phyloP scores from a whole-genome alignment of 2,329 filamentous ascomycete species.

The Raffaelea albimanens region DNA sequence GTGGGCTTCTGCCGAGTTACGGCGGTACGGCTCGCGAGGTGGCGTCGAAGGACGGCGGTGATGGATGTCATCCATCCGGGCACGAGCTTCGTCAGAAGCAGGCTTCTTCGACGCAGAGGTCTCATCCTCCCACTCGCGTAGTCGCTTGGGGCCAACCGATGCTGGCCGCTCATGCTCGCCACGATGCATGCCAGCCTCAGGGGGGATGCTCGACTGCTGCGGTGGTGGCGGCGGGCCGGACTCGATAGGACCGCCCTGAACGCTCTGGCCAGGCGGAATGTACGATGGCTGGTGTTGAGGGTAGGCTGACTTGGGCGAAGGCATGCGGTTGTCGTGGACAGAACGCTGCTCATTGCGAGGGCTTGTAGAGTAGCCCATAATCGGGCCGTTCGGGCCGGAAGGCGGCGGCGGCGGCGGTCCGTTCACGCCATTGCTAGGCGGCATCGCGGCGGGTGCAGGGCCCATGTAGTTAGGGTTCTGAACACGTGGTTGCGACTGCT shows the following conservation, averaged over 20 bases:
- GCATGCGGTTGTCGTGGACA: constrained; percentile 72
- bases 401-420: constrained; percentile 38
- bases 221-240: constrained; percentile 45
- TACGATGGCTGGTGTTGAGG: constrained; percentile 65
- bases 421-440: constrained; percentile 28
- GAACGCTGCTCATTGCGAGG: constrained; percentile 77
- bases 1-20: constrained; percentile 65
- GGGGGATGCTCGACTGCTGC: constrained; percentile 38
- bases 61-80: constrained; percentile 74
- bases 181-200: constrained; percentile 56
- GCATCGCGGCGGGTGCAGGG: constrained; percentile 35
- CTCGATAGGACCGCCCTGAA: constrained; percentile 47
- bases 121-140: constrained; percentile 89
- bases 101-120: constrained; percentile 71
- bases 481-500: constrained; percentile 36
- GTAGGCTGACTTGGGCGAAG: constrained; percentile 85
- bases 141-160: constrained; percentile 73
- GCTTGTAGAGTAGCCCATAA: constrained; percentile 62
- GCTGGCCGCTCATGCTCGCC: constrained; percentile 60
- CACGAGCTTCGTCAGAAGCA: constrained; percentile 78
- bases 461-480: constrained; percentile 51
- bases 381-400: constrained; percentile 33
- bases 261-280: constrained; percentile 64
- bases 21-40: constrained; percentile 58
- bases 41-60: constrained; percentile 73